Evolutionary conservation across 331 rosid species (phyloP), one percentile per base, ranked within the genome.

Genomic region (Ulmus americana): DNA sequence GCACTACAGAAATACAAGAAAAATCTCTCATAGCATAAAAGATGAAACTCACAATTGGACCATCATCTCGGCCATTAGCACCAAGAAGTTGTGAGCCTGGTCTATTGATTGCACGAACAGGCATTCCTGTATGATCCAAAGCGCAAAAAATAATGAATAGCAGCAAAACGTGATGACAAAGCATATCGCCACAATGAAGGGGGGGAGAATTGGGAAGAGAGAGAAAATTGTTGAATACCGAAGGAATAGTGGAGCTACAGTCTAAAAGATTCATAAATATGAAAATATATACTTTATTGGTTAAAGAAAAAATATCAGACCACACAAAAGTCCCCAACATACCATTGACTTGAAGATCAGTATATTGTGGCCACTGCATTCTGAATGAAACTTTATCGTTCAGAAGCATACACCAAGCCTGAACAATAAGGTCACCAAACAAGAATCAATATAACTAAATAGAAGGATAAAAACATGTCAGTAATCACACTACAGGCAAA

Each of bases 331-430:
- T 8, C n/a, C 15, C 13, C 16, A 45, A 51, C 39, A 35, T 90
- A 94, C 99, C 99, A 73, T 94, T 94, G 76, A 87, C 85, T 71
- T 90, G 91, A 52, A 94, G 80, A 66, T 94, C 97, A 45, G 97
- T 75, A 81, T 82, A 83, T 52, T 84, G 96, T 1, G 97, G 99
- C 99, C 99, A 94, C 69, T 94, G 99, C 99, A 94, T 87, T 86
- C 99, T 84, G 71, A 85, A 94, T 68, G 87, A 67, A 67, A 94
- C 99, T 79, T 94, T 94, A 61, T 94, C 99, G n/a, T 90, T 94
- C 72, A 94, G 73, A 80, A 94, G 99, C 95, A 94, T 94, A 57
- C 99, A 94, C 99, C 99, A 94, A 60, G 82, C 96, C 99, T 94
- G 64, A 42, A 74, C 40, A 47, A 78, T 20, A 50, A 80, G 6